Evolutionary conservation across 139 green algal species (phyloP).

Genomic region (Mesotaenium endlicherianum): DNA sequence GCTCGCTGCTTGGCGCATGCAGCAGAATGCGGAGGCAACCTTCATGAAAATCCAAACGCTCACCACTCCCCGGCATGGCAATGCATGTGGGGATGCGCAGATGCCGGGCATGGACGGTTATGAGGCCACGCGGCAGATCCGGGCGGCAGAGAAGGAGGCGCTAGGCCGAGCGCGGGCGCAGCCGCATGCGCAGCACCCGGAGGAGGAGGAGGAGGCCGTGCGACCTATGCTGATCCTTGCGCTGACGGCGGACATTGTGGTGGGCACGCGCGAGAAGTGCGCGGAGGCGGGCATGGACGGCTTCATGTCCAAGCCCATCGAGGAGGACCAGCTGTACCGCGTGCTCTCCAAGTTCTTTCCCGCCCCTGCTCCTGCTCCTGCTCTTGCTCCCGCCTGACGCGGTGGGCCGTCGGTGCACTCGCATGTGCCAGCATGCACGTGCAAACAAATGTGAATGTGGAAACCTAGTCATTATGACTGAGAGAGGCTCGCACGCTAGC

Average conservation of each 20-base stretch:
- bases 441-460: too few species aligned
- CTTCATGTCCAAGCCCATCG: constrained; percentile 36
- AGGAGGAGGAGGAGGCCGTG: neutral
- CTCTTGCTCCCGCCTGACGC: too few species aligned
- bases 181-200: too few species aligned
- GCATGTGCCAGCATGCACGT: too few species aligned
- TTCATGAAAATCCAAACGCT: neutral
- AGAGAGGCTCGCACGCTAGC: too few species aligned
- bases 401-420: too few species aligned
- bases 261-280: constrained; percentile 15
- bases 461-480: too few species aligned
- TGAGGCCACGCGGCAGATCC: constrained; percentile 33
- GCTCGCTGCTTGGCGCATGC: neutral
- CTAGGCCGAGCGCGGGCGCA: too few species aligned
- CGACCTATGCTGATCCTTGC: constrained; percentile 13
- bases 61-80: neutral
- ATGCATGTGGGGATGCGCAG: neutral
- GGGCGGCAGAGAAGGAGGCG: constrained; percentile 15
- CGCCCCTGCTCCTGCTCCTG: too few species aligned
- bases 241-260: constrained; percentile 38
- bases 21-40: neutral
- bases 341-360: too few species aligned
- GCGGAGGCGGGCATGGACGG: constrained; percentile 45
- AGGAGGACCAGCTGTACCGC: constrained; percentile 33
- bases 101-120: constrained; percentile 48